These are phyloP conservation scores for Cardamine resedifolia DNA, from an alignment of 345 rosid genomes.

Conservation along the genomic window DNA sequence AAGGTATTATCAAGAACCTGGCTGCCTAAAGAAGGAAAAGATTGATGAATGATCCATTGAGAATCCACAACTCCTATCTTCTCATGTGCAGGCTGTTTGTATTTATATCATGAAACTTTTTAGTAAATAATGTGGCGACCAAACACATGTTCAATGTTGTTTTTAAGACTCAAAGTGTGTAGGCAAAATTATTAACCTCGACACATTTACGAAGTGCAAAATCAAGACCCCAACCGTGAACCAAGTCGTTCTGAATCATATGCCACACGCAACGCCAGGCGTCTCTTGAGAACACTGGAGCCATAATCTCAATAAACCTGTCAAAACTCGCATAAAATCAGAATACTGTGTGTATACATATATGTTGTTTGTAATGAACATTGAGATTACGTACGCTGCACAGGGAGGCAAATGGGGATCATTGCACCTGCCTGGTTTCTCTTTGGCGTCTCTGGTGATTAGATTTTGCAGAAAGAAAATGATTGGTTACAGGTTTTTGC, in stretches of 20 bases:
- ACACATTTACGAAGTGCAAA: conserved; percentile 88
- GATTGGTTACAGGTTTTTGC: not conserved
- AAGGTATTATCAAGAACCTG: conserved; percentile 54
- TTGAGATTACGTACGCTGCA: conserved; percentile 69
- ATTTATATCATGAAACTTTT: conserved; percentile 1
- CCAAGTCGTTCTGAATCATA: conserved; percentile 97
- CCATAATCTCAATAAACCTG: conserved; percentile 99
- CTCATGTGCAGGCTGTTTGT: conserved; percentile 89
- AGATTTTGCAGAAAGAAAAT: conserved; percentile 18
- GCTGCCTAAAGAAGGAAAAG: conserved; percentile 82
- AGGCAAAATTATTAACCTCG: conserved; percentile 46
- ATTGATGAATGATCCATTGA: conserved; percentile 93
- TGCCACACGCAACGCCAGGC: conserved; percentile 99
- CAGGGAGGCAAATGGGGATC: conserved; percentile 89
- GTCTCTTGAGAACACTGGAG: conserved; percentile 91
- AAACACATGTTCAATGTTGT: not conserved
- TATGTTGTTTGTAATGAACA: not conserved
- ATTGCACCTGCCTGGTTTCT: conserved; percentile 83
- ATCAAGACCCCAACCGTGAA: conserved; percentile 99
- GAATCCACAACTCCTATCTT: conserved; percentile 97
- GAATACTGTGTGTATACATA: not conserved
- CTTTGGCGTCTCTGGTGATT: conserved; percentile 57
- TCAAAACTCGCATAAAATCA: not conserved
- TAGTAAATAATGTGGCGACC: not conserved
- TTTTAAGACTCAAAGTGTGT: not conserved